Conservation (phyloP, 163 green algal species). For the Picocystis sp. region DNA sequence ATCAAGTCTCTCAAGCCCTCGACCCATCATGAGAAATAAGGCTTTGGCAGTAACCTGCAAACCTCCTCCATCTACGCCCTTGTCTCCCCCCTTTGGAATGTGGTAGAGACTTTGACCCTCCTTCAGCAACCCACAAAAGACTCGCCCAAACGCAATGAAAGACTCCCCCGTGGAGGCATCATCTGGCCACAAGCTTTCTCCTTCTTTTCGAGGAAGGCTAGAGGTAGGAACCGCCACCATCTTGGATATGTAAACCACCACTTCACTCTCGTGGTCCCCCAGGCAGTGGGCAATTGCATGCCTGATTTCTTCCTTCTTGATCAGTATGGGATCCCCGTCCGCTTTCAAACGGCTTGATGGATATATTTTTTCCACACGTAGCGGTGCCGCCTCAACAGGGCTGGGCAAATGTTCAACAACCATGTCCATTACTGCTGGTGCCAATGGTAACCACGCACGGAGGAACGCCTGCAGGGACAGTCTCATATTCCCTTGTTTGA, state of each 20-base stretch:
- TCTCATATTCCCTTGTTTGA: conserved; percentile 1
- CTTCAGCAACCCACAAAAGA: conserved; percentile 65
- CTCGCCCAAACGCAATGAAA: conserved; percentile 86
- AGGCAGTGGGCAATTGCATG: conserved; percentile 16
- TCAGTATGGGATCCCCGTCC: no score
- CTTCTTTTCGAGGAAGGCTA: conserved; percentile 23
- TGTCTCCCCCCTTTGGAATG: conserved; percentile 52
- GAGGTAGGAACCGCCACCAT: conserved; percentile 67
- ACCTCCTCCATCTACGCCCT: conserved; percentile 3
- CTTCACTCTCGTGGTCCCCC: conserved; percentile 25
- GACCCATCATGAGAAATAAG: conserved; percentile 71
- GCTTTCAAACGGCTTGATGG: no score
- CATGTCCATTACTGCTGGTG: conserved; percentile 65
- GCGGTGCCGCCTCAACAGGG: conserved; percentile 19
- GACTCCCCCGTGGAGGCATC: conserved; percentile 24
- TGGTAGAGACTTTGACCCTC: conserved; percentile 64
- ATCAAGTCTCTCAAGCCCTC: conserved; percentile 41
- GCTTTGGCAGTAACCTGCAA: not conserved
- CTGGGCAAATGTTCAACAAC: conserved; percentile 57
- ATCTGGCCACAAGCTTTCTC: conserved; percentile 12
- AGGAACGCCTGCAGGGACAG: conserved; percentile 43
- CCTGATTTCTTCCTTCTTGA: no score
- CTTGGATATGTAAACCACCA: conserved; percentile 85
- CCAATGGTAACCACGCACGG: conserved; percentile 73
- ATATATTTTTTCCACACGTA: no score